phyloP scores from a whole-genome alignment of 495 filamentous ascomycete species.

The Haplographium delicatum region DNA sequence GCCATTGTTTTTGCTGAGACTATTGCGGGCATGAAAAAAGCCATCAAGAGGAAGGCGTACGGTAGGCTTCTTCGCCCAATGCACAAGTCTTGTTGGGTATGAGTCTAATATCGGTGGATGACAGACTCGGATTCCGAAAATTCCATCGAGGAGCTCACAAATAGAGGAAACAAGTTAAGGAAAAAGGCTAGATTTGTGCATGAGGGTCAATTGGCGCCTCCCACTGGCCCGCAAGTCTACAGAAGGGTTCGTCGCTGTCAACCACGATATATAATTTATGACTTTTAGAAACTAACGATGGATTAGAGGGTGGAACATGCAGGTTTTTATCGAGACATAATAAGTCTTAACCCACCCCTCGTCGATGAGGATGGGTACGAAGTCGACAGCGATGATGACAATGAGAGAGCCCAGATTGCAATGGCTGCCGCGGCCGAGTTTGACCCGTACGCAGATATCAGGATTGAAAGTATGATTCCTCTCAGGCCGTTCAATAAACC shows the following conservation, averaged over 20 bases:
- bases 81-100: not conserved
- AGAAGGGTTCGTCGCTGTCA: slow-evolving; percentile 59
- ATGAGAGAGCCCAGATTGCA: slow-evolving; percentile 55
- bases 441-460: slow-evolving; percentile 77
- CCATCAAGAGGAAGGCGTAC: slow-evolving; percentile 56
- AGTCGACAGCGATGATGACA: slow-evolving; percentile 75
- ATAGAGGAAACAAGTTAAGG: slow-evolving; percentile 89
- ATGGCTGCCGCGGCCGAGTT: slow-evolving; percentile 66
- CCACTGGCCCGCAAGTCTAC: slow-evolving; percentile 70
- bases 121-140: slow-evolving; percentile 85
- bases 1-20: slow-evolving; percentile 65
- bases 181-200: slow-evolving; percentile 74
- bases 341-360: slow-evolving; percentile 65
- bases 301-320: slow-evolving; percentile 74
- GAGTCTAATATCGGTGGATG: not conserved
- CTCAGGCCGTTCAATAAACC: too few relatives aligned
- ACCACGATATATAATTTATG: not conserved
- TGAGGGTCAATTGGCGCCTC: slow-evolving; percentile 65
- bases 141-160: slow-evolving; percentile 70
- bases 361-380: slow-evolving; percentile 87
- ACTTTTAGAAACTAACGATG: not conserved
- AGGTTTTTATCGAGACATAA: slow-evolving; percentile 78
- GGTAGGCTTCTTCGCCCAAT: slow-evolving; percentile 35
- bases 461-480: slow-evolving; percentile 71
- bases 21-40: slow-evolving; percentile 71